phyloP scores from a whole-genome alignment of 257 asterid genomes.

The Primulina huaijiensis region DNA sequence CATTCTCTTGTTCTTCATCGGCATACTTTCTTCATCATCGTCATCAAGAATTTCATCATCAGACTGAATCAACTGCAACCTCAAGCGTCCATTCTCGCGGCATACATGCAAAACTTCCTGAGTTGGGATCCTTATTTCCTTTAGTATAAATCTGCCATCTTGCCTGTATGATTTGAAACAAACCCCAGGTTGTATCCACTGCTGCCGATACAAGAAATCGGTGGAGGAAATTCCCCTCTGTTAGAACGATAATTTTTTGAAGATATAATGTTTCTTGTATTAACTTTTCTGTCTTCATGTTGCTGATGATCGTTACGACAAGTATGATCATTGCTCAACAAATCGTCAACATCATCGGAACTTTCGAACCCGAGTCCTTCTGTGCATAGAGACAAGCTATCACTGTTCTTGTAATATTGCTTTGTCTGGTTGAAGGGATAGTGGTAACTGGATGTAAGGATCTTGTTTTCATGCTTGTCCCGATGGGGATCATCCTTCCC shows the following conservation, averaged over 20 bases:
- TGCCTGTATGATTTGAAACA: slow-evolving; percentile 57
- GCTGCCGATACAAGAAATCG: slow-evolving; percentile 75
- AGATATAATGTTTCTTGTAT: slow-evolving; percentile 13
- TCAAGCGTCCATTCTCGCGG: slow-evolving; percentile 85
- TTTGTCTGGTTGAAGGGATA: not conserved
- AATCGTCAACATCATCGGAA: slow-evolving; percentile 78
- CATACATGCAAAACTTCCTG: slow-evolving; percentile 82
- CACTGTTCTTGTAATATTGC: slow-evolving; percentile 33
- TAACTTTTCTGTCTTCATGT: slow-evolving; percentile 28
- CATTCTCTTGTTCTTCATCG: not conserved
- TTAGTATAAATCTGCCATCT: slow-evolving; percentile 79
- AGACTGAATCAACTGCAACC: slow-evolving; percentile 59
- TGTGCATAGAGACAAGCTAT: slow-evolving; percentile 66
- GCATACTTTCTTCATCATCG: slow-evolving; percentile 25
- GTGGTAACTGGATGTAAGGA: not conserved
- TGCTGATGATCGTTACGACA: slow-evolving; percentile 23
- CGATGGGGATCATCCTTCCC: not conserved
- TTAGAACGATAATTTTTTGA: slow-evolving; percentile 9
- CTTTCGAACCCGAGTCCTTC: slow-evolving; percentile 87
- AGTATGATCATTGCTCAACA: slow-evolving; percentile 24
- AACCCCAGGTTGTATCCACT: slow-evolving; percentile 92
- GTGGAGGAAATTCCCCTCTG: slow-evolving; percentile 63
- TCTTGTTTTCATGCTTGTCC: slow-evolving; percentile 10
- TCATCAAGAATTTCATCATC: slow-evolving; percentile 60
- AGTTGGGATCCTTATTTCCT: slow-evolving; percentile 70